phyloP scores from a whole-genome alignment of 176 grass and related monocot genomes.

The Carex scoparia region DNA sequence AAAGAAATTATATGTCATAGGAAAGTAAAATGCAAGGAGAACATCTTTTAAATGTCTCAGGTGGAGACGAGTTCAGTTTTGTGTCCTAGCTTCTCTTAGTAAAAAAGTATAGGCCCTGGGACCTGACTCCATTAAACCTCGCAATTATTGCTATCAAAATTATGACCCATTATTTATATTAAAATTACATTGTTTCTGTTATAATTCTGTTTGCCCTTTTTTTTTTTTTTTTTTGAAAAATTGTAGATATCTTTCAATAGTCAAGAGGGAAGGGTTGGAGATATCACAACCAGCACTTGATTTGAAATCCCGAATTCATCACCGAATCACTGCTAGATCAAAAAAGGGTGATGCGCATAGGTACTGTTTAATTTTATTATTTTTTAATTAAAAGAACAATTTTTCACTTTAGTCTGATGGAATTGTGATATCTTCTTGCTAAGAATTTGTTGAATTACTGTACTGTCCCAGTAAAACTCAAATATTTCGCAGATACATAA shows the following conservation, averaged over 20 bases:
- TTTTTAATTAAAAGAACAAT: not conserved
- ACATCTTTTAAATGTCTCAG: not conserved
- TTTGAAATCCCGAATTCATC: slow-evolving; percentile 62
- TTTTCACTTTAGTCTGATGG: not conserved
- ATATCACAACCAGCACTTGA: slow-evolving; percentile 92
- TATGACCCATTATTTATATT: not conserved
- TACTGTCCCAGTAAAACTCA: not conserved
- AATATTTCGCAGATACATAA: not conserved
- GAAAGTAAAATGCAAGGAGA: not conserved
- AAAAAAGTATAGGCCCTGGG: not conserved
- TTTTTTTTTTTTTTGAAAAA: not conserved
- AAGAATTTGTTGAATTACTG: not conserved
- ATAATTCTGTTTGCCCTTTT: not conserved
- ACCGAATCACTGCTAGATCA: slow-evolving; percentile 47
- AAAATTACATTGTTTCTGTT: not conserved
- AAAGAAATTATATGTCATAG: not conserved
- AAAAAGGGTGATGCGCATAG: slow-evolving; percentile 43
- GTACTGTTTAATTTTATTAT: slow-evolving; percentile 1
- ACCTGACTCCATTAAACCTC: not conserved
- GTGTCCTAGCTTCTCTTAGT: not conserved
- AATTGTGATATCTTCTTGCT: not conserved
- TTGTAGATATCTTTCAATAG: slow-evolving; percentile 40
- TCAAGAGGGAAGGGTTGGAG: slow-evolving; percentile 52
- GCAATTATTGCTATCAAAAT: not conserved
- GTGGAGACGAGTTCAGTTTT: not conserved